A percentile compares a stretch with the other conserved stretches of the same genome.
These are phyloP conservation scores for Ilex asprella DNA, from an alignment of 257 asterid genomes.

Conservation along the genomic window DNA sequence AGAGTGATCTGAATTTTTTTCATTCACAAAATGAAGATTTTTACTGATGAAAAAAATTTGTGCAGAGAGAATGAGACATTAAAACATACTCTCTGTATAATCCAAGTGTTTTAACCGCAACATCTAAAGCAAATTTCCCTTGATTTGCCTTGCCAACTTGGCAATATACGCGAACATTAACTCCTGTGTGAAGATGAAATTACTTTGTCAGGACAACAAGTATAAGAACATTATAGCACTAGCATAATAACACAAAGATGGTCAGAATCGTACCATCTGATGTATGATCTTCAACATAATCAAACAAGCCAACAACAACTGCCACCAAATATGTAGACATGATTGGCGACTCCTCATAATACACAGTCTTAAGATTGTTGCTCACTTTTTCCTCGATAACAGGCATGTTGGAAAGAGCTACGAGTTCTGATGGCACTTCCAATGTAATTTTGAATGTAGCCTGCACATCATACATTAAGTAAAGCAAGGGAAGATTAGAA, in stretches of 20 bases:
- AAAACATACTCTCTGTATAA: constrained; percentile 66
- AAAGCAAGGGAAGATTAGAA: constrained; percentile 4
- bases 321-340: constrained; percentile 99
- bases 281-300: constrained; percentile 81
- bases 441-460: constrained; percentile 86
- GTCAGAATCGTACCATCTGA: constrained; percentile 63
- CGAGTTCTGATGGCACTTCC: constrained; percentile 84
- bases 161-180: constrained; percentile 75
- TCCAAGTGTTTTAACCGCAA: constrained; percentile 90
- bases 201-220: constrained; percentile 8
- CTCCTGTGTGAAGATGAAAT: constrained; percentile 39
- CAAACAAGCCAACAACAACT: constrained; percentile 88
- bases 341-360: constrained; percentile 87
- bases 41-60: neutral
- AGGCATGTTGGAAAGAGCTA: constrained; percentile 95
- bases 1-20: too few species aligned
- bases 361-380: constrained; percentile 63
- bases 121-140: constrained; percentile 82
- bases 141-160: constrained; percentile 81
- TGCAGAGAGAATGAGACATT: neutral
- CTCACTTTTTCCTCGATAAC: constrained; percentile 51
- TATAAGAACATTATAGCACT: neutral
- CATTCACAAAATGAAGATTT: too few species aligned
- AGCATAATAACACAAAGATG: constrained; percentile 5
- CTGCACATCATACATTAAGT: constrained; percentile 26